Conservation (phyloP, 345 rosid genomes). For the Hypericum perforatum region DNA sequence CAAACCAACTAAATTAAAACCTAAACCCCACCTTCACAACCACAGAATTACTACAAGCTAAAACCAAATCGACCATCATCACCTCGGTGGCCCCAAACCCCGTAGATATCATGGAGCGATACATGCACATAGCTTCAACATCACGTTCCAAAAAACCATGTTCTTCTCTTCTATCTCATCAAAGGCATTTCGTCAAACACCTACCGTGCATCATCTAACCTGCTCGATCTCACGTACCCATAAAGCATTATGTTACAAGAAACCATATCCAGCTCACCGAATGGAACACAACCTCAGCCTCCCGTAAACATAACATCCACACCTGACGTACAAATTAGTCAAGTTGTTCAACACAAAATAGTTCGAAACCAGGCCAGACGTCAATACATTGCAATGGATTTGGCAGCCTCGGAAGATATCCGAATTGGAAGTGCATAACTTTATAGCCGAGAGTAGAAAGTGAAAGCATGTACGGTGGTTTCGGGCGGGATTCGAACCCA, state of each 20-base stretch:
- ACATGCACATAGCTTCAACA: slow-evolving; percentile 60
- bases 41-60: slow-evolving; percentile 50
- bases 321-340: slow-evolving; percentile 64
- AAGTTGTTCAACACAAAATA: slow-evolving; percentile 55
- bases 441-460: slow-evolving; percentile 49
- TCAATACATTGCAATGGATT: slow-evolving; percentile 42
- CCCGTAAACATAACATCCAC: slow-evolving; percentile 36
- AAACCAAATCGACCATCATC: slow-evolving; percentile 61
- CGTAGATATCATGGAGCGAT: slow-evolving; percentile 35
- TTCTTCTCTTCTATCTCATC: slow-evolving; percentile 58
- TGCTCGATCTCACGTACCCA: slow-evolving; percentile 39
- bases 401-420: slow-evolving; percentile 34
- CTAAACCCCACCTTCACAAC: slow-evolving; percentile 51
- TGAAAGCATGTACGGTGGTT: slow-evolving; percentile 19
- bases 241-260: slow-evolving; percentile 60
- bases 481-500: not conserved
- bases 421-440: slow-evolving; percentile 32
- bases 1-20: too few species aligned
- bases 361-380: slow-evolving; percentile 51
- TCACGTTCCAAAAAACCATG: slow-evolving; percentile 70
- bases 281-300: slow-evolving; percentile 41
- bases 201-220: slow-evolving; percentile 37
- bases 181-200: slow-evolving; percentile 59
- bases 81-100: slow-evolving; percentile 50
- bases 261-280: slow-evolving; percentile 31